Evolutionary conservation across 2,329 filamentous ascomycete species (phyloP), one percentile per base, ranked within the genome.

Genomic region (Pseudogymnoascus sp.): DNA sequence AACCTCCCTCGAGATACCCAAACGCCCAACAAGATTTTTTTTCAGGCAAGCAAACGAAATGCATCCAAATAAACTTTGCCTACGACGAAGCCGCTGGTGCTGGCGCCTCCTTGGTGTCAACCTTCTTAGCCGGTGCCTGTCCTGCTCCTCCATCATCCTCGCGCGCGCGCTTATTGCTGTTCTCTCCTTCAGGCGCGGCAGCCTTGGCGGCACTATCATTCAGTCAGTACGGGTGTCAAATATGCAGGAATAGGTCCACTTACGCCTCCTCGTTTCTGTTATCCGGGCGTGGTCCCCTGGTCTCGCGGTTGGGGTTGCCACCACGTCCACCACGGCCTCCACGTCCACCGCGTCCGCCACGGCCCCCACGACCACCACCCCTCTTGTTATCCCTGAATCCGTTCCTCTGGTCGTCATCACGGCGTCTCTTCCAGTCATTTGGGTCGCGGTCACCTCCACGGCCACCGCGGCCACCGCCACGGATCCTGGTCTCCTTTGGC

Each of bases 371-470:
- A 37, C 74, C 71, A 25, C 22, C 22, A 25, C 22, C 4, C 77
- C 76, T 57, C 74, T 71, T 65, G 57, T 58, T 65, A 64, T 68
- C 78, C 61, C 78, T 77, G 74, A 84, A 84, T 20, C 84, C 85
- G 67, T 78, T 78, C 73, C 81, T 82, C 71, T 82, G 82, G 68
- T 87, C 84, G 43, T 85, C 72, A 6, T 86, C 83, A 20, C 84
- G 80, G 66, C 85, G 80, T 73, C 81, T 79, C 76, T 85, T 87
- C 84, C 85, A 87, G 74, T 87, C 81, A 67, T 84, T 75, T 58
- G 76, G 71, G 67, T 83, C 79, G 59, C 74, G 74, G 60, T 75
- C 72, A 30, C 74, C 73, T 59, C 72, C 69, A 62, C 75, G 74
- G n/a, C 77, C 74, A 28, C 73, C 72, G 61, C 70, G 68, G 37